phyloP scores from a whole-genome alignment of 306 rosid species.

The Dryas octopetala region DNA sequence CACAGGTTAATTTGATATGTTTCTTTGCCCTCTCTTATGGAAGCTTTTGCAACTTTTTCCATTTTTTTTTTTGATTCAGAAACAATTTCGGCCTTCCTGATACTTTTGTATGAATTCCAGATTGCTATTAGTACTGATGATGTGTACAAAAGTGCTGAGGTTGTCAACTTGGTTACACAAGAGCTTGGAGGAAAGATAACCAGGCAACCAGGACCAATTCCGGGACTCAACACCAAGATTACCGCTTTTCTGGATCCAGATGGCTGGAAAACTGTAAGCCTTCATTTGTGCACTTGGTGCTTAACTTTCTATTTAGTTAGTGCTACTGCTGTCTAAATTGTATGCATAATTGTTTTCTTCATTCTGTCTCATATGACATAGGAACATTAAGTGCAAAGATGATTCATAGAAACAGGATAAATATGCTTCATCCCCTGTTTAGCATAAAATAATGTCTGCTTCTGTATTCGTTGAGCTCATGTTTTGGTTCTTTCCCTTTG shows the following conservation, averaged over 20 bases:
- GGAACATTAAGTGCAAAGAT: not conserved
- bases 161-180: slow-evolving; percentile 57
- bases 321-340: not conserved
- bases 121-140: slow-evolving; percentile 91
- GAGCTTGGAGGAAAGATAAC: slow-evolving; percentile 98
- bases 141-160: slow-evolving; percentile 93
- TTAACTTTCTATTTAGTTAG: not conserved
- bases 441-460: not conserved
- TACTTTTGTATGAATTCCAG: slow-evolving; percentile 37
- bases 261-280: slow-evolving; percentile 98
- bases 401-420: not conserved
- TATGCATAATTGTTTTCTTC: not conserved
- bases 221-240: slow-evolving; percentile 87
- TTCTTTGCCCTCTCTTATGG: not conserved
- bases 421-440: not conserved
- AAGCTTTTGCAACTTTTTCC: slow-evolving; percentile 18
- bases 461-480: not conserved
- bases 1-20: slow-evolving; percentile 53
- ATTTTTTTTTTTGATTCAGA: not conserved
- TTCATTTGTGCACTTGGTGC: not conserved
- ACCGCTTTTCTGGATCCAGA: slow-evolving; percentile 87
- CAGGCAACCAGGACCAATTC: slow-evolving; percentile 82
- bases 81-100: slow-evolving; percentile 6
- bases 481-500: slow-evolving; percentile 18
- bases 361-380: not conserved